A percentile compares a stretch with the other conserved stretches of the same genome.
Conservation (phyloP, 2,329 filamentous ascomycete genomes). For the Botrytis medusae region DNA sequence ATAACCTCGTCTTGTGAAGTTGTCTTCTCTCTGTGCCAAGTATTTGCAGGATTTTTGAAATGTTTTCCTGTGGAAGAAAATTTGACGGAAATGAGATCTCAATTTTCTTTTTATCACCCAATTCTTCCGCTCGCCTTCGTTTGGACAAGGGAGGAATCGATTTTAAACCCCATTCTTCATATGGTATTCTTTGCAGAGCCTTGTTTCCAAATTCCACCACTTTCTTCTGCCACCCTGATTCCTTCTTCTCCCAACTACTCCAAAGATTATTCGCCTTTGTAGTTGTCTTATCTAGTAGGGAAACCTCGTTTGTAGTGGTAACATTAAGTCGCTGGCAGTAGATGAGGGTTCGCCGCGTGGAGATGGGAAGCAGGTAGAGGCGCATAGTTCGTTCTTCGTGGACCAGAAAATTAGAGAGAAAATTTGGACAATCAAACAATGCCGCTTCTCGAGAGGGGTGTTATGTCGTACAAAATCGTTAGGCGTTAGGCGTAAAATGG, state of each 20-base stretch:
- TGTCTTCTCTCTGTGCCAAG: constrained; percentile 79
- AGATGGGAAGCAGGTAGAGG: constrained; percentile 90
- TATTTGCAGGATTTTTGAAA: constrained; percentile 63
- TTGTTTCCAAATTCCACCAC: constrained; percentile 85
- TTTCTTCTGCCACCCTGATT: constrained; percentile 83
- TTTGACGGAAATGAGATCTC: constrained; percentile 75
- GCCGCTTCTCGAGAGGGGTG: not conserved
- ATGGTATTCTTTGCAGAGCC: constrained; percentile 83
- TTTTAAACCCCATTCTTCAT: constrained; percentile 97
- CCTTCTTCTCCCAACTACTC: constrained; percentile 83
- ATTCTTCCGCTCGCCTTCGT: constrained; percentile 62
- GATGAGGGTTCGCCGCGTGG: constrained; percentile 84
- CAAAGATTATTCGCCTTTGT: constrained; percentile 73
- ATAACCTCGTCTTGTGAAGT: constrained; percentile 73
- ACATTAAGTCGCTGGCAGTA: constrained; percentile 79
- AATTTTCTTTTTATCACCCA: constrained; percentile 62
- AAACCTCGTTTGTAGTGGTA: constrained; percentile 52
- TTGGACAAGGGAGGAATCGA: constrained; percentile 81
- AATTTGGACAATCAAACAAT: not conserved
- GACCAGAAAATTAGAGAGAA: not conserved
- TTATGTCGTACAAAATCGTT: not conserved
- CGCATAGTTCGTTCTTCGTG: constrained; percentile 60
- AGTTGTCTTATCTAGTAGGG: constrained; percentile 66
- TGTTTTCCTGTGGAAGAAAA: constrained; percentile 63
- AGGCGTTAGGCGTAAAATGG: not conserved